These are phyloP conservation scores for Neoconidiobolus thromboides DNA, from an alignment of 371 early-diverging fungal species.

Conservation along the genomic window DNA sequence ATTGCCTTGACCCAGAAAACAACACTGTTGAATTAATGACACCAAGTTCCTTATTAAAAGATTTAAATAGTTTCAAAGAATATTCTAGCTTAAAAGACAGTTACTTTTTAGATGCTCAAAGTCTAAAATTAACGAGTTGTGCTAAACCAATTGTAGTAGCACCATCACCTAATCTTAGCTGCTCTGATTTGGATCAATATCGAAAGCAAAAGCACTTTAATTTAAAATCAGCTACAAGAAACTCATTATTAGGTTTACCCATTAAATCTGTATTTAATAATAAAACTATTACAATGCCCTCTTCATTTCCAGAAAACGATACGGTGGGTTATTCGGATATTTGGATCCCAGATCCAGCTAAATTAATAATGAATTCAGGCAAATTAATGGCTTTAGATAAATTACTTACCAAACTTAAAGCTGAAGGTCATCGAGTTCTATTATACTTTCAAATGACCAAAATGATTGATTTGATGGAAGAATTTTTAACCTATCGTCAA, in stretches of 20 bases:
- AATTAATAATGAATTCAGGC: constrained; percentile 82
- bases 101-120: constrained; percentile 11
- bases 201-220: constrained; percentile 18
- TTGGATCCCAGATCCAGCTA: constrained; percentile 38
- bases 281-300: constrained; percentile 11
- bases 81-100: constrained; percentile 2
- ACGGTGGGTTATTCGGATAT: constrained; percentile 5
- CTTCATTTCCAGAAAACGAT: constrained; percentile 22
- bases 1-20: not conserved
- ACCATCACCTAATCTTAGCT: constrained; percentile 36
- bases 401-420: constrained; percentile 69
- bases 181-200: constrained; percentile 39
- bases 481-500: constrained; percentile 74
- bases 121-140: constrained; percentile 12
- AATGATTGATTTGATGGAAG: constrained; percentile 95
- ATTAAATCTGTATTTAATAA: not conserved
- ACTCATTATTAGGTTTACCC: no score
- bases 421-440: constrained; percentile 84
- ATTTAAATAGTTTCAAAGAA: not conserved
- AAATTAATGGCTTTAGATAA: constrained; percentile 82
- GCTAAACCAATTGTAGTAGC: constrained; percentile 29
- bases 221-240: not conserved
- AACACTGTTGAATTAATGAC: constrained; percentile 4
- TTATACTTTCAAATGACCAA: constrained; percentile 98
- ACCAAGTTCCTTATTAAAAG: not conserved